Base-by-base conservation (phyloP, 768 basidiomycete species). In the Agrocybe pediades region DNA sequence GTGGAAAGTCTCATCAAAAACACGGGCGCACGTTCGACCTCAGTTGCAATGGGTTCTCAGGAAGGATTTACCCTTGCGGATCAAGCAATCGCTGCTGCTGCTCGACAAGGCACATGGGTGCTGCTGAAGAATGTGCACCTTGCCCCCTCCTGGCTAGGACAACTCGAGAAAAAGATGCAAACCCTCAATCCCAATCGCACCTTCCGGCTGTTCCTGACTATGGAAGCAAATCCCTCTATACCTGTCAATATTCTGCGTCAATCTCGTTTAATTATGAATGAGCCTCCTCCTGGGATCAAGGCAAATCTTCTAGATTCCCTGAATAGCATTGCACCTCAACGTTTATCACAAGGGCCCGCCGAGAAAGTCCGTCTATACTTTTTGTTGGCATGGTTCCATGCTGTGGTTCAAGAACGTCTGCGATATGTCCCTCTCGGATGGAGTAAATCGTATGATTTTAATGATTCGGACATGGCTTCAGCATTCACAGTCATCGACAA, bases 361-460 rank as follows among this genome's bases (percentile, higher is more conserved):
- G 97, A 99, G 73, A 97, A 97, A 69, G 80, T 88, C 36, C 85
- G 97, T 5, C 71, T 98, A 43, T 95, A 96, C 73, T 98, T 98
- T 87, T 78, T 98, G 27, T 82, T 98, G 25, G 92, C 97, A 1
- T 99, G 96, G 95, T 97, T 98, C 88, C 97, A 99, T 64, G 95
- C 97, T 11, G 85, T 98, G 17, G 88, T 98, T 1, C 95, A 97
- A 72, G 97, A 98, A 70, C 92, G 97, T 56, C 78, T 98, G 11
- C 91, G 96, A 39, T 99, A 98, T 68, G 91, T 88, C 8, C 97
- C 97, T 6, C 75, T 99, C 15, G 96, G 97, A 0, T 99, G 96
- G 95, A 95, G 90, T 68, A 93, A 97, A 73, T 80, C 81, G 0
- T 98, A 98, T 72, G 97, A 98, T 69, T 98, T 98, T 84, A 99